These are phyloP conservation scores for Penicillium palitans DNA, from an alignment of 2,329 filamentous ascomycete genomes.

Conservation along the genomic window DNA sequence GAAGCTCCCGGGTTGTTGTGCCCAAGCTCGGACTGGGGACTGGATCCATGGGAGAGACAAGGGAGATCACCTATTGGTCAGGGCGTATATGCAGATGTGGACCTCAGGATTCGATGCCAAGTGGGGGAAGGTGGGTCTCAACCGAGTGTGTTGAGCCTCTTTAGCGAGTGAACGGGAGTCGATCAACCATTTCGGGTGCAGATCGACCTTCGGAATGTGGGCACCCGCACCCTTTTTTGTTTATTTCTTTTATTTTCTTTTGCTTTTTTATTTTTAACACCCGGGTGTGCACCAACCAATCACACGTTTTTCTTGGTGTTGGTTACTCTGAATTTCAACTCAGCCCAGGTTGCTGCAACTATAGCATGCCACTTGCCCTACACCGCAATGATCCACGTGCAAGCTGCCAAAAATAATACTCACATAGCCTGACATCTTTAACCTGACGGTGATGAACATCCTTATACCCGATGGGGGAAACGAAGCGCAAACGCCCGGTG, in stretches of 20 bases:
- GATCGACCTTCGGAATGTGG: slow-evolving; percentile 1
- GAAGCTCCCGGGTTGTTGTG: not conserved
- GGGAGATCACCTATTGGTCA: not conserved
- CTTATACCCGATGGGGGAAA: not conserved
- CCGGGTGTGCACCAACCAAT: not conserved
- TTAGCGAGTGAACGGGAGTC: not conserved
- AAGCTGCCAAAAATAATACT: slow-evolving; percentile 10
- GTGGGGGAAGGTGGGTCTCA: not conserved
- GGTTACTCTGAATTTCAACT: not conserved
- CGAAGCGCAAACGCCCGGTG: not conserved
- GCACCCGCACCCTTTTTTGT: not conserved
- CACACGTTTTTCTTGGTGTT: not conserved
- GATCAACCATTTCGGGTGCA: not conserved
- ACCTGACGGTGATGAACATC: not conserved
- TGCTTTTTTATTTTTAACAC: not conserved
- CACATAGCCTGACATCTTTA: not conserved
- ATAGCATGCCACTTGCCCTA: not conserved
- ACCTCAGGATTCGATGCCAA: not conserved
- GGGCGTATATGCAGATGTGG: slow-evolving; percentile 1
- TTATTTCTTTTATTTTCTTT: no score
- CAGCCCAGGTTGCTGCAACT: not conserved
- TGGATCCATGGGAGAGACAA: not conserved
- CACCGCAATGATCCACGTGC: slow-evolving; percentile 3
- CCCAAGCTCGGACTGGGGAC: not conserved
- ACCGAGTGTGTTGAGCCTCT: slow-evolving; percentile 2